A percentile compares a stretch with the other conserved stretches of the same genome.
These are phyloP conservation scores for Pseudogymnoascus verrucosus DNA, from an alignment of 2,329 filamentous ascomycete species.

Conservation along the genomic window DNA sequence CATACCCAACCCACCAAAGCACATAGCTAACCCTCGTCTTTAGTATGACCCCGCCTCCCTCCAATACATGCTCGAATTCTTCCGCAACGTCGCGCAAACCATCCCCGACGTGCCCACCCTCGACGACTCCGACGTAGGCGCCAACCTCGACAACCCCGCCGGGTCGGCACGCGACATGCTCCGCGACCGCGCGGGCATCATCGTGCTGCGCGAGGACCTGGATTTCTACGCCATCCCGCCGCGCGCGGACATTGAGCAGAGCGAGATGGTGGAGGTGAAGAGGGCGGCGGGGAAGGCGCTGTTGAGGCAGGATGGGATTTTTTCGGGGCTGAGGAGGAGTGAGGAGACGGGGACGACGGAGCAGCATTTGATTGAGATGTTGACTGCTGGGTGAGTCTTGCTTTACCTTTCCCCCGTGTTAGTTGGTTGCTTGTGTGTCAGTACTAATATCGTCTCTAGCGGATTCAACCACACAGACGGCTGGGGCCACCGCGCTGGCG, in stretches of 20 bases:
- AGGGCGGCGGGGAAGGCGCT: conserved; percentile 81
- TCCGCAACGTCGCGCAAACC: conserved; percentile 91
- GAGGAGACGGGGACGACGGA: conserved; percentile 95
- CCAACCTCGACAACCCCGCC: conserved; percentile 60
- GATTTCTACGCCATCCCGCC: conserved; percentile 98
- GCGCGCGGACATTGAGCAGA: conserved; percentile 69
- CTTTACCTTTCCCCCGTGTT: background rate
- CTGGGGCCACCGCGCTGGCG: conserved; percentile 95
- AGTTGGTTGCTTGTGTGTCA: background rate
- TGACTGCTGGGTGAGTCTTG: conserved; percentile 80
- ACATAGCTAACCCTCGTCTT: conserved; percentile 35
- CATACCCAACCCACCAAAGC: conserved; percentile 1
- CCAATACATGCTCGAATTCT: conserved; percentile 99
- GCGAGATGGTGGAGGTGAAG: conserved; percentile 95
- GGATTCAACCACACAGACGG: conserved; percentile 93
- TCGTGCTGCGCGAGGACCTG: conserved; percentile 89
- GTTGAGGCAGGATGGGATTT: conserved; percentile 85
- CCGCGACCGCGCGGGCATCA: conserved; percentile 87
- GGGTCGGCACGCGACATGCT: conserved; percentile 66
- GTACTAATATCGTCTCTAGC: conserved; percentile 38
- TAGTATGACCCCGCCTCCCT: conserved; percentile 95
- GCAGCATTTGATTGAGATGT: conserved; percentile 97
- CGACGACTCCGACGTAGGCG: conserved; percentile 41
- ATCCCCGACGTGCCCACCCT: conserved; percentile 66
- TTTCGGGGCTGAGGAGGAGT: conserved; percentile 88